Percentiles rank a stretch among this genome's conserved stretches.
Evolutionary conservation across 2,329 filamentous ascomycete species (phyloP).

Genomic region (Neonectria neomacrospora): DNA sequence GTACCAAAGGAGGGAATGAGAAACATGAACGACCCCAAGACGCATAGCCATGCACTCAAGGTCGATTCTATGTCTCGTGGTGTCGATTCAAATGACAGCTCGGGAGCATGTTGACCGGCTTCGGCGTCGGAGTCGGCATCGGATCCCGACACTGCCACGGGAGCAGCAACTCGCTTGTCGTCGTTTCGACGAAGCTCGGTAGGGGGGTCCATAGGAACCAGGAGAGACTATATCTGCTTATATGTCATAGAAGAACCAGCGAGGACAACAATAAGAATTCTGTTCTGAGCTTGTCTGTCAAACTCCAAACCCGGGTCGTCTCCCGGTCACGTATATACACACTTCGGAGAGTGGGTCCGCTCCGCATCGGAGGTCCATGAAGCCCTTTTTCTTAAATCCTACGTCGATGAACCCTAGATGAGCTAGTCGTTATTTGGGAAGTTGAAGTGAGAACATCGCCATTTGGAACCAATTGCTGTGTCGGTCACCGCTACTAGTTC

Average conservation of each 20-base stretch:
- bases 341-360: constrained; percentile 16
- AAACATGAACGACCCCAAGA: constrained; percentile 38
- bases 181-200: not conserved
- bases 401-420: constrained; percentile 8
- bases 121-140: constrained; percentile 29
- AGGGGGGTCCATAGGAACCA: constrained; percentile 2
- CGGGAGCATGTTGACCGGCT: constrained; percentile 29
- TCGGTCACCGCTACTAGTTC: not conserved
- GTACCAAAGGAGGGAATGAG: constrained; percentile 41
- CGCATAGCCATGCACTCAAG: constrained; percentile 39
- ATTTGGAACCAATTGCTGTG: not conserved
- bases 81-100: constrained; percentile 23
- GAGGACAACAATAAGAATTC: not conserved
- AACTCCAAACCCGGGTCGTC: constrained; percentile 1
- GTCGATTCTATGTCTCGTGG: constrained; percentile 34
- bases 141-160: constrained; percentile 23
- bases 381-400: constrained; percentile 12
- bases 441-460: not conserved
- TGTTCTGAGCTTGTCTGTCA: not conserved
- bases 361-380: constrained; percentile 18
- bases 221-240: not conserved
- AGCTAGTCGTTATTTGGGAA: constrained; percentile 17
- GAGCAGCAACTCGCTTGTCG: constrained; percentile 1
- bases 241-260: not conserved
- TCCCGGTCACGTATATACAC: constrained; percentile 15